Evolutionary conservation across 345 rosid genomes (phyloP).

Genomic region (Geranium rotundifolium): DNA sequence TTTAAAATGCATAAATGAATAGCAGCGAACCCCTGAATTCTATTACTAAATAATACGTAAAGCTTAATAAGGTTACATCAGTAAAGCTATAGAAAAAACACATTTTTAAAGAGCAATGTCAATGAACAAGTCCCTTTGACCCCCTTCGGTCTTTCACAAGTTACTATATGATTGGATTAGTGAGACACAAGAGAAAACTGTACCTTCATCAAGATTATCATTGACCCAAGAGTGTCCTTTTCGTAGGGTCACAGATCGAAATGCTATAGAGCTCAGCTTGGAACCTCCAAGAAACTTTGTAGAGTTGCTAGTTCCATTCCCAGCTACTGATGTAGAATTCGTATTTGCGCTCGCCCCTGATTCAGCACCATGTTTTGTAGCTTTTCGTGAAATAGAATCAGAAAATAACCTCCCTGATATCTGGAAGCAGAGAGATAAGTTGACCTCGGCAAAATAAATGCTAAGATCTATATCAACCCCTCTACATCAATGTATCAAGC

Average conservation of each 20-base stretch:
- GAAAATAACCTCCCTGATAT: conserved; percentile 95
- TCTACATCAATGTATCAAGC: no score
- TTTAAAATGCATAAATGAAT: no score
- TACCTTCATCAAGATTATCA: conserved; percentile 91
- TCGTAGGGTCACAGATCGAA: conserved; percentile 78
- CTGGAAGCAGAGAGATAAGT: conserved; percentile 26
- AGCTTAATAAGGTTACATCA: no score
- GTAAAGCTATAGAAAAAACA: no score
- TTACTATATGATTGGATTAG: not conserved
- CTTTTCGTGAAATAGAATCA: conserved; percentile 89
- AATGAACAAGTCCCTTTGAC: no score
- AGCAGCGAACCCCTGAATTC: no score
- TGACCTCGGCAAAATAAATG: no score
- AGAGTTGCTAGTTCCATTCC: conserved; percentile 61
- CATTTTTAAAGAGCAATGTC: no score
- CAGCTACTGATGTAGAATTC: conserved; percentile 38
- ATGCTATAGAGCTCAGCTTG: conserved; percentile 58
- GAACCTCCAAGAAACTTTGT: conserved; percentile 79
- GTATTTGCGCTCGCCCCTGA: conserved; percentile 44
- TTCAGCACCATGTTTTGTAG: conserved; percentile 75
- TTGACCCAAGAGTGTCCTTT: conserved; percentile 84
- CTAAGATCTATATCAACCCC: no score
- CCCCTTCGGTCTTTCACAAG: no score
- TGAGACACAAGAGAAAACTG: conserved; percentile 10
- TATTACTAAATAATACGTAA: no score